These are phyloP conservation scores for Eutypella sp. DNA, from an alignment of 2,329 filamentous ascomycete species.

Conservation along the genomic window DNA sequence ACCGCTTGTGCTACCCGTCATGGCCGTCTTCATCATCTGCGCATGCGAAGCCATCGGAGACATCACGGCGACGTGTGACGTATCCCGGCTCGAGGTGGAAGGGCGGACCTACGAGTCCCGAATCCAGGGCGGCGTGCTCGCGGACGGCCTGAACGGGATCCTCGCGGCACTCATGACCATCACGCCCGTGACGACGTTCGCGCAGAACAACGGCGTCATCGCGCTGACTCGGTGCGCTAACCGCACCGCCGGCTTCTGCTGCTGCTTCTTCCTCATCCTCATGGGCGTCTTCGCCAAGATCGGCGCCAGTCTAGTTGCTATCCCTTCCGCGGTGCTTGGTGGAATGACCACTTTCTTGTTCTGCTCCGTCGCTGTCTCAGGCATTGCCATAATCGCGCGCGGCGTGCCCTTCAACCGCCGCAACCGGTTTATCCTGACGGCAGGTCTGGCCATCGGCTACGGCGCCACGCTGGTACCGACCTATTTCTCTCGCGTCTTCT, in stretches of 20 bases:
- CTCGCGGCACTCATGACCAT: constrained; percentile 74
- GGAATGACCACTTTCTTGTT: constrained; percentile 81
- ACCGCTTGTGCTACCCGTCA: constrained; percentile 65
- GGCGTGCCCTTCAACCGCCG: constrained; percentile 70
- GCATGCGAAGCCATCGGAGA: constrained; percentile 78
- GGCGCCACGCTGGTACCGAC: constrained; percentile 61
- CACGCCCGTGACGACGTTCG: constrained; percentile 74
- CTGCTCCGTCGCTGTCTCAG: constrained; percentile 68
- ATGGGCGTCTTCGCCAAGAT: constrained; percentile 85
- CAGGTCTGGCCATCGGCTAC: constrained; percentile 67
- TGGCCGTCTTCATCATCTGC: constrained; percentile 67
- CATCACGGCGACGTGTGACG: constrained; percentile 77
- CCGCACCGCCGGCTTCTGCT: constrained; percentile 73
- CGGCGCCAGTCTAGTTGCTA: constrained; percentile 71
- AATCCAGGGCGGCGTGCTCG: constrained; percentile 74
- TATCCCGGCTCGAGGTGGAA: constrained; percentile 69
- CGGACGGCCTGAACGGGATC: constrained; percentile 71
- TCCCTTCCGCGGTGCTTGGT: constrained; percentile 61
- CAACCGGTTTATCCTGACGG: constrained; percentile 77
- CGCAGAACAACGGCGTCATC: constrained; percentile 82
- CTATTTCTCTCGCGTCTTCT: constrained; percentile 69
- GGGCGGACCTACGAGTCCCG: constrained; percentile 68
- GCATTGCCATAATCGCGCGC: constrained; percentile 68
- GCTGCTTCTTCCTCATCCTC: constrained; percentile 69
- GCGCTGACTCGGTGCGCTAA: constrained; percentile 78